Conservation (phyloP, 2,329 filamentous ascomycete species). For the Byssoonygena ceratinophila region DNA sequence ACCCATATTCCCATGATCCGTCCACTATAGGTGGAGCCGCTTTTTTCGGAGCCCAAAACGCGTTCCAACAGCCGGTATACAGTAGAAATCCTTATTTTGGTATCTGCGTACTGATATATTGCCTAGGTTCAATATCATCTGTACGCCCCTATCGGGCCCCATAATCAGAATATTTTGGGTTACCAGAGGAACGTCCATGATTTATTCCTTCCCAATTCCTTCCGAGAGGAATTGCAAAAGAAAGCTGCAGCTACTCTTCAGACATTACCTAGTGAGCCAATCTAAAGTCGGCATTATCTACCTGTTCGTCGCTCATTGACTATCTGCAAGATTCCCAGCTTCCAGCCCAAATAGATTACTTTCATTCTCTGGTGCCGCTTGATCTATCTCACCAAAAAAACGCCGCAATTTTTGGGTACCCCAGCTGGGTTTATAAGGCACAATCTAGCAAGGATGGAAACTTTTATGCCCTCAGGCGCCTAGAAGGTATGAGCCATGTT, state of each 20-base stretch:
- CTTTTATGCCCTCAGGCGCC: constrained; percentile 72
- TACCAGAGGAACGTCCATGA: constrained; percentile 84
- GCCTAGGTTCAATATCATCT: constrained; percentile 76
- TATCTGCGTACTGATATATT: constrained; percentile 17
- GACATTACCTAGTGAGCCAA: constrained; percentile 59
- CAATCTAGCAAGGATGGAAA: constrained; percentile 78
- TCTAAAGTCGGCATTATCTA: background rate
- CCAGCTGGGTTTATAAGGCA: constrained; percentile 93
- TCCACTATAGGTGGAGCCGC: constrained; percentile 48
- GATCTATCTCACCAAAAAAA: constrained; percentile 73
- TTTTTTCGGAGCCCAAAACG: constrained; percentile 53
- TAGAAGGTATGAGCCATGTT: constrained; percentile 56
- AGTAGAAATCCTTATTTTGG: background rate
- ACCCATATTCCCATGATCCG: constrained; percentile 70
- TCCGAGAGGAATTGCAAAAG: constrained; percentile 80
- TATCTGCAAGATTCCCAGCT: constrained; percentile 50
- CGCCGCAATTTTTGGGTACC: constrained; percentile 69
- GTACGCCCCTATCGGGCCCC: constrained; percentile 77
- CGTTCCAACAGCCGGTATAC: constrained; percentile 55
- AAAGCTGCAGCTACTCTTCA: constrained; percentile 78
- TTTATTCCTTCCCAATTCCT: constrained; percentile 78
- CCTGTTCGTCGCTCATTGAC: background rate
- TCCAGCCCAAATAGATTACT: constrained; percentile 67
- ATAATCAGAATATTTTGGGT: constrained; percentile 65
- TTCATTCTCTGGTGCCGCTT: constrained; percentile 82